phyloP scores from a whole-genome alignment of 179 eudicot genomes.

The Corrigiola litoralis region DNA sequence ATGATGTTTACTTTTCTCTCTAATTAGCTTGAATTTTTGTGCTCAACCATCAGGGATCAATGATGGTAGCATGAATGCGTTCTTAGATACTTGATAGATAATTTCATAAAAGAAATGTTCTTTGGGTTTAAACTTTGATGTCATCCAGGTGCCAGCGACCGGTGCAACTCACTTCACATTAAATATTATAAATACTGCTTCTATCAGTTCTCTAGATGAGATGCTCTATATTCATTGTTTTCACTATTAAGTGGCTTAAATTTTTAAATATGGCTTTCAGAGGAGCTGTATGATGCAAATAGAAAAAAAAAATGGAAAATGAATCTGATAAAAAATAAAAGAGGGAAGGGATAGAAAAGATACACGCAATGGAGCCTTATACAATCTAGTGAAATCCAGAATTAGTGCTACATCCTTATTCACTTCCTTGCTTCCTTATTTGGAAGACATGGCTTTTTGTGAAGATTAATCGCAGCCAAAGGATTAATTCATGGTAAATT shows the following conservation, averaged over 20 bases:
- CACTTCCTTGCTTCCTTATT: background rate
- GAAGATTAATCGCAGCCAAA: too few relatives aligned
- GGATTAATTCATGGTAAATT: too few relatives aligned
- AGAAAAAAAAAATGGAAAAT: background rate
- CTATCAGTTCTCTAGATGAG: background rate
- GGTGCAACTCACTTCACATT: too few relatives aligned
- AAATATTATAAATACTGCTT: too few relatives aligned
- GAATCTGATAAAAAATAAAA: background rate
- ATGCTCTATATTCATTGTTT: background rate
- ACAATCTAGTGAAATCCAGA: background rate
- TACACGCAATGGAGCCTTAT: background rate
- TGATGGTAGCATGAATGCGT: too few relatives aligned
- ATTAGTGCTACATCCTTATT: background rate
- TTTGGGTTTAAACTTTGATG: too few relatives aligned
- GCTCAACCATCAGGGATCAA: too few relatives aligned
- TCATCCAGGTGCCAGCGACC: too few relatives aligned
- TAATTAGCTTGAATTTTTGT: too few relatives aligned
- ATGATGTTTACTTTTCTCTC: background rate
- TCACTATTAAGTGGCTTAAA: background rate
- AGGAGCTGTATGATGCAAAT: background rate
- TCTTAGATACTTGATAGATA: too few relatives aligned
- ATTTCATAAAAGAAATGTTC: background rate
- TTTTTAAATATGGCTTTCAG: background rate
- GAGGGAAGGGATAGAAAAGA: background rate
- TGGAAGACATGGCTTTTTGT: background rate